phyloP scores from a whole-genome alignment of 2,329 filamentous ascomycete species.

The Ophiostoma angusticollis region DNA sequence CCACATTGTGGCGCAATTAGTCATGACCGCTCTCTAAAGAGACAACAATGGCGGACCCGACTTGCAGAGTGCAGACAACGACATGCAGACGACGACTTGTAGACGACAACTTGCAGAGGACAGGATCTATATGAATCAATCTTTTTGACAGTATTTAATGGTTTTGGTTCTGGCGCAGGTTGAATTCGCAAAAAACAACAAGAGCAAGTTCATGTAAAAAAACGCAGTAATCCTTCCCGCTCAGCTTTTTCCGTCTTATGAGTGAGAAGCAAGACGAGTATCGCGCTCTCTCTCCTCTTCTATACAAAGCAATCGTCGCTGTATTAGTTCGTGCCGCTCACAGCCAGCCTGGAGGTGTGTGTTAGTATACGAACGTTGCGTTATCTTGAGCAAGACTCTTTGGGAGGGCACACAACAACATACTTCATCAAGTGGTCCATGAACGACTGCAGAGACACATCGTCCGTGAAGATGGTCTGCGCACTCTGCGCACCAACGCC shows the following conservation, averaged over 20 bases:
- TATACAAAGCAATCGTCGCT: not conserved
- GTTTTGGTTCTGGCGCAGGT: constrained; percentile 1
- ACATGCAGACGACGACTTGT: too few relatives aligned
- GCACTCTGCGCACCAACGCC: constrained; percentile 74
- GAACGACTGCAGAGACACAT: constrained; percentile 94
- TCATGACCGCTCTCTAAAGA: not conserved
- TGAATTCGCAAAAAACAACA: too few relatives aligned
- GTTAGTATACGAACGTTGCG: not conserved
- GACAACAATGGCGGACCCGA: too few relatives aligned
- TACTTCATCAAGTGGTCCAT: constrained; percentile 99
- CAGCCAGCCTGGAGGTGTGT: constrained; percentile 35
- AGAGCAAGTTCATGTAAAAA: constrained; percentile 1
- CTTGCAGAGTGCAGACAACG: too few relatives aligned
- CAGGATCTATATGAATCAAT: constrained; percentile 1
- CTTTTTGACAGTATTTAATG: not conserved
- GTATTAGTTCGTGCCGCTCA: constrained; percentile 47
- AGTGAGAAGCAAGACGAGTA: not conserved
- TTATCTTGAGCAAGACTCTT: too few relatives aligned
- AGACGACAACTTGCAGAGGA: too few relatives aligned
- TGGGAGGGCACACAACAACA: constrained; percentile 23
- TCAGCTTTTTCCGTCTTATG: not conserved
- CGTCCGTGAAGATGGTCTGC: constrained; percentile 98
- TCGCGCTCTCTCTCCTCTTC: not conserved
- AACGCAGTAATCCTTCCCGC: constrained; percentile 2
- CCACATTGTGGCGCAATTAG: not conserved